Evolutionary conservation across 352 stramenopile genomes (phyloP).

Genomic region (Pilasporangium apinafurcum): DNA sequence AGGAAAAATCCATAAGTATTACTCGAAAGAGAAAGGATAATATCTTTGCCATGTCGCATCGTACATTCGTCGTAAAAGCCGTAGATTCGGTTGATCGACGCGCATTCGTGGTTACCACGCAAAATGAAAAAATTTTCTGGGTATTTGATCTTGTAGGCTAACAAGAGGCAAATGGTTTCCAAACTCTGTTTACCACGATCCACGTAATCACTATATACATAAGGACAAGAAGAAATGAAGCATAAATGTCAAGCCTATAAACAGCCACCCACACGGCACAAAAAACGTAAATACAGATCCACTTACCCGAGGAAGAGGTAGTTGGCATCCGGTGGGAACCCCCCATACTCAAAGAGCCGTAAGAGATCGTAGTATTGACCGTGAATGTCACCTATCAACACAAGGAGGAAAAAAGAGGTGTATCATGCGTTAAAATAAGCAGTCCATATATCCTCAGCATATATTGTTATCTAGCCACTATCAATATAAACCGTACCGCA

Average conservation of each 20-base stretch:
- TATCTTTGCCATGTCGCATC: too few relatives aligned
- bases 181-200: constrained; percentile 95
- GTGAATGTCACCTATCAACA: constrained; percentile 85
- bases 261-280: too few relatives aligned
- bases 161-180: constrained; percentile 96
- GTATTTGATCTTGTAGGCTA: constrained; percentile 99
- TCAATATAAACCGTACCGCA: constrained; percentile 51
- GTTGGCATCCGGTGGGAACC: constrained; percentile 81
- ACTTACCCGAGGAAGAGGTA: constrained; percentile 56
- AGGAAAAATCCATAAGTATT: too few relatives aligned
- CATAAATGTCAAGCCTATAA: too few relatives aligned
- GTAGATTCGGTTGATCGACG: constrained; percentile 99
- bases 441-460: too few relatives aligned
- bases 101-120: constrained; percentile 98
- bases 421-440: too few relatives aligned
- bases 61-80: constrained; percentile 24
- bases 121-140: constrained; percentile 97
- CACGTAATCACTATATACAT: constrained; percentile 80
- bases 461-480: too few relatives aligned
- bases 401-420: not conserved
- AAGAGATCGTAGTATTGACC: constrained; percentile 98
- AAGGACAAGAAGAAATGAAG: not conserved
- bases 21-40: too few relatives aligned
- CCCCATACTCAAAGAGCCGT: constrained; percentile 93
- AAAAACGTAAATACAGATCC: constrained; percentile 21